Conservation (phyloP, 176 grass and related monocot genomes). For the Elymus sibiricus region DNA sequence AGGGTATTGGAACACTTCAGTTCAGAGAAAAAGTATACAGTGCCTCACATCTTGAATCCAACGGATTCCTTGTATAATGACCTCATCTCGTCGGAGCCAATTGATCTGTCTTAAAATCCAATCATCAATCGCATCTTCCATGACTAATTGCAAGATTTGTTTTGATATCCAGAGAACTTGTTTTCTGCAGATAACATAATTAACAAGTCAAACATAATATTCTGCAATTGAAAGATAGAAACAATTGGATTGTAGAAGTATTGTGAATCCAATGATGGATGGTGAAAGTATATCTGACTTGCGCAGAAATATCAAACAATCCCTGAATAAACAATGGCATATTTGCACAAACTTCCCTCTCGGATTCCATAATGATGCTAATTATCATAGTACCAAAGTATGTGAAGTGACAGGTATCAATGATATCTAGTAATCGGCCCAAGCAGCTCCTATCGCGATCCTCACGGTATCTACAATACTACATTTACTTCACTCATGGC, state of each 20-base stretch:
- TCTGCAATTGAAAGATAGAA: constrained; percentile 12
- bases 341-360: not conserved
- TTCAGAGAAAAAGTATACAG: not conserved
- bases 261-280: constrained; percentile 5
- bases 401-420: not conserved
- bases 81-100: constrained; percentile 76
- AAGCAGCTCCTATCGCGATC: not conserved
- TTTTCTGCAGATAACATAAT: constrained; percentile 52
- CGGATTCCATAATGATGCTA: constrained; percentile 10
- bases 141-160: constrained; percentile 92
- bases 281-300: constrained; percentile 20
- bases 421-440: not conserved
- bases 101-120: constrained; percentile 95
- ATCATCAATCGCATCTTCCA: constrained; percentile 99
- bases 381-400: constrained; percentile 8
- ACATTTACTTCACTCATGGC: not conserved
- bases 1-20: not conserved
- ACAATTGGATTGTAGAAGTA: not conserved
- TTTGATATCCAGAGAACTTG: constrained; percentile 98
- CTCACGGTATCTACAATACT: not conserved
- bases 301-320: not conserved
- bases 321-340: not conserved
- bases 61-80: constrained; percentile 67
- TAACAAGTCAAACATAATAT: constrained; percentile 7
- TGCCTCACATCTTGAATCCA: constrained; percentile 95